Conservation (phyloP, 129 eudicot species). For the Silybum marianum region DNA sequence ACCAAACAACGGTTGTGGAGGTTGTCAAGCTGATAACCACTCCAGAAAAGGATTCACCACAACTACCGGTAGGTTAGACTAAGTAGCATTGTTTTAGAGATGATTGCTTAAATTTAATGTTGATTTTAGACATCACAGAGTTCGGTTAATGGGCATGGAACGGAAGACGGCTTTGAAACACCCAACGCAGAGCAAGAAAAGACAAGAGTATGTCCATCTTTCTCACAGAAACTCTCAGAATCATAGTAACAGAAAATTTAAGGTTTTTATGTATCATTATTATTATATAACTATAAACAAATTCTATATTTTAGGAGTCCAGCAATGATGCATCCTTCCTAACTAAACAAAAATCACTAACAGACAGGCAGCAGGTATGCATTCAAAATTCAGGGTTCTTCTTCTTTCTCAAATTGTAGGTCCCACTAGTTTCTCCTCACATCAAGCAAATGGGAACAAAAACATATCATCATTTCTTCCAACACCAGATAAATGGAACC, state of each 20-base stretch:
- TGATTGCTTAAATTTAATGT: background rate
- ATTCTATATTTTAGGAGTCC: conserved; percentile 46
- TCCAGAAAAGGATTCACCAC: conserved; percentile 35
- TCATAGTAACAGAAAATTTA: background rate
- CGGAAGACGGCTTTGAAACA: conserved; percentile 40
- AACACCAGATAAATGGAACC: background rate
- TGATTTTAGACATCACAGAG: conserved; percentile 41
- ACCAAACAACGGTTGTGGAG: conserved; percentile 61
- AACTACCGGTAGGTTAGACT: conserved; percentile 46
- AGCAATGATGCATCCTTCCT: conserved; percentile 43
- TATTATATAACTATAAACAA: conserved; percentile 14
- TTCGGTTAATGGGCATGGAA: conserved; percentile 48
- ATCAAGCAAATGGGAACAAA: background rate
- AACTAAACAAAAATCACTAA: conserved; percentile 86
- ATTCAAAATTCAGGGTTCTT: conserved; percentile 20
- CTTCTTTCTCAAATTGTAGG: background rate
- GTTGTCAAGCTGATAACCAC: conserved; percentile 29
- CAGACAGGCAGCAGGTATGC: conserved; percentile 91
- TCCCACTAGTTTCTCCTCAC: background rate
- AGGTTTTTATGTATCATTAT: conserved; percentile 5
- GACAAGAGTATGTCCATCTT: conserved; percentile 34
- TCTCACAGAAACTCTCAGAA: background rate
- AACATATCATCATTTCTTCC: background rate
- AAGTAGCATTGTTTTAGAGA: conserved; percentile 13
- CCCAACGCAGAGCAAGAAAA: conserved; percentile 34